phyloP scores from a whole-genome alignment of 768 basidiomycete genomes.

The Rubroboletus pulcherrimus region DNA sequence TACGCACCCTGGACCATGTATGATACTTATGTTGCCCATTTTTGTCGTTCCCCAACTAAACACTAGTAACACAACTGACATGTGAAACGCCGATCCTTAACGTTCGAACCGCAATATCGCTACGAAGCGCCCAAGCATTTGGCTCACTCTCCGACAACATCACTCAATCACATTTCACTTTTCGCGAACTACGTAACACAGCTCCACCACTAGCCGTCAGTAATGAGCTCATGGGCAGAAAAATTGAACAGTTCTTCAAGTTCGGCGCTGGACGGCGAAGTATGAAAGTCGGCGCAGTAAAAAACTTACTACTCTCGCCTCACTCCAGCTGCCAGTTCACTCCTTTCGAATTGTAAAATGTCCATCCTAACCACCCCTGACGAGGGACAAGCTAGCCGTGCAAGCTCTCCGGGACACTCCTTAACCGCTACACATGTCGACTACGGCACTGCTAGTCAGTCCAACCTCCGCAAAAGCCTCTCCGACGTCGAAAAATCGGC shows the following conservation, averaged over 20 bases:
- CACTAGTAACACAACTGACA: neutral
- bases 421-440: conserved; percentile 12
- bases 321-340: conserved; percentile 10
- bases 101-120: neutral
- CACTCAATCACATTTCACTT: neutral
- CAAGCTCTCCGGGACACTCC: conserved; percentile 11
- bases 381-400: conserved; percentile 8
- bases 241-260: neutral
- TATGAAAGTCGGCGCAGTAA: neutral
- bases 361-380: conserved; percentile 11
- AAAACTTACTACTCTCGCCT: neutral
- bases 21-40: conserved; percentile 4
- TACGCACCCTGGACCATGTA: conserved; percentile 1
- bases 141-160: neutral
- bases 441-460: neutral
- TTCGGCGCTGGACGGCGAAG: neutral
- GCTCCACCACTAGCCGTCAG: conserved; percentile 9
- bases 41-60: neutral
- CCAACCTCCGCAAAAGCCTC: neutral
- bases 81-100: neutral
- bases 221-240: neutral
- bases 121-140: neutral
- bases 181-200: conserved; percentile 11
- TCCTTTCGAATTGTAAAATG: conserved; percentile 16
- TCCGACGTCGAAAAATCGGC: conserved; percentile 11